phyloP scores from a whole-genome alignment of 108 stramenopile genomes.

The Discostella pseudostelligera region DNA sequence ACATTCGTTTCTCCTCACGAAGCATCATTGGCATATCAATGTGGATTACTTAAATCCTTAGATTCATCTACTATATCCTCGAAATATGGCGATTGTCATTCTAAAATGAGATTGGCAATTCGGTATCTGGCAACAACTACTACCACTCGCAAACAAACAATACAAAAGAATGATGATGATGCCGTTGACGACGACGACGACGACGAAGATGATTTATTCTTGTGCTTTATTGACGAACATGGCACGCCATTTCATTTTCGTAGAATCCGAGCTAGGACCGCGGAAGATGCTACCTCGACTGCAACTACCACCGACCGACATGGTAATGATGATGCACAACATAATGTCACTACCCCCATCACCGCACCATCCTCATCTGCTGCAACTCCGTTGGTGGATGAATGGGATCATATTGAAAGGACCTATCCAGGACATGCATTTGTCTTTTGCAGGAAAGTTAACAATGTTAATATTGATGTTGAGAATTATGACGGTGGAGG shows the following conservation, averaged over 20 bases:
- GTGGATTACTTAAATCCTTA: conserved; percentile 24
- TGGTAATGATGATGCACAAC: background rate
- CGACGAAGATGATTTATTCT: conserved; percentile 12
- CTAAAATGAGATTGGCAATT: conserved; percentile 36
- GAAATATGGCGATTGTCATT: background rate
- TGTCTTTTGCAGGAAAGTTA: conserved; percentile 47
- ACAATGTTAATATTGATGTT: background rate
- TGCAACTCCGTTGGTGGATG: conserved; percentile 14
- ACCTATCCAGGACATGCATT: conserved; percentile 73
- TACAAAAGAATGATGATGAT: background rate
- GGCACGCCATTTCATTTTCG: conserved; percentile 36
- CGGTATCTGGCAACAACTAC: conserved; percentile 17
- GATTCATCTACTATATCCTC: background rate
- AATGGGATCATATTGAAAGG: conserved; percentile 63
- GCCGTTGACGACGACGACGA: background rate
- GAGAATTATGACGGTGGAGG: conserved; percentile 1
- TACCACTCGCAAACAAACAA: background rate
- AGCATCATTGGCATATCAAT: conserved; percentile 20
- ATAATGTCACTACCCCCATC: background rate
- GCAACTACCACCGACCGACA: no score
- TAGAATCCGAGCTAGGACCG: background rate
- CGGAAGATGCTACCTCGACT: no score
- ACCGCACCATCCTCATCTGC: background rate
- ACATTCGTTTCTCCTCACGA: conserved; percentile 10
- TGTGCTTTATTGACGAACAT: conserved; percentile 35